phyloP scores from a whole-genome alignment of 768 basidiomycete genomes.

The Pulveroboletus frians region DNA sequence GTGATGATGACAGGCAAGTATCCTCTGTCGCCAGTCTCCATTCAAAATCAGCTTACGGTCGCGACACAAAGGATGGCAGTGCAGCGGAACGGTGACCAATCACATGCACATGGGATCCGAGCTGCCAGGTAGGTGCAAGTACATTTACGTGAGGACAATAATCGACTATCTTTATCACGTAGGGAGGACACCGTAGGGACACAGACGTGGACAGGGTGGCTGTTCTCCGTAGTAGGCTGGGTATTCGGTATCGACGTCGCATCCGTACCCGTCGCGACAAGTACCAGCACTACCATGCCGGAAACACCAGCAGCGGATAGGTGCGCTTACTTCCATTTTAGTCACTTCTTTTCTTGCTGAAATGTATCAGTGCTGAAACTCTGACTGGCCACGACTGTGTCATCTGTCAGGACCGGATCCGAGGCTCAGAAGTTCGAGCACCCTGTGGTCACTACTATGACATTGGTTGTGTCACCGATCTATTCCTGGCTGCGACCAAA shows the following conservation, averaged over 20 bases:
- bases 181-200: background rate
- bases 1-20: background rate
- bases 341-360: background rate
- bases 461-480: slow-evolving; percentile 27
- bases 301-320: slow-evolving; percentile 2
- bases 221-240: slow-evolving; percentile 11
- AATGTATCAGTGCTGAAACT: background rate
- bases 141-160: background rate
- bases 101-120: background rate
- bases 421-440: slow-evolving; percentile 21
- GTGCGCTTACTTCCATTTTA: slow-evolving; percentile 3
- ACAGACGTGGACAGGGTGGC: slow-evolving; percentile 19
- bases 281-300: background rate
- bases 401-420: slow-evolving; percentile 32
- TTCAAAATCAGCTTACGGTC: slow-evolving; percentile 1
- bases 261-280: background rate
- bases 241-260: background rate
- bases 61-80: slow-evolving; percentile 1
- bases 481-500: slow-evolving; percentile 31
- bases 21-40: background rate
- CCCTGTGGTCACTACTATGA: slow-evolving; percentile 37
- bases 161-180: background rate
- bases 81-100: background rate
- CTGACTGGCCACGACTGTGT: slow-evolving; percentile 31
- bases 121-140: slow-evolving; percentile 10